phyloP scores from a whole-genome alignment of 2,329 filamentous ascomycete genomes.

The Juglanconis juglandina region DNA sequence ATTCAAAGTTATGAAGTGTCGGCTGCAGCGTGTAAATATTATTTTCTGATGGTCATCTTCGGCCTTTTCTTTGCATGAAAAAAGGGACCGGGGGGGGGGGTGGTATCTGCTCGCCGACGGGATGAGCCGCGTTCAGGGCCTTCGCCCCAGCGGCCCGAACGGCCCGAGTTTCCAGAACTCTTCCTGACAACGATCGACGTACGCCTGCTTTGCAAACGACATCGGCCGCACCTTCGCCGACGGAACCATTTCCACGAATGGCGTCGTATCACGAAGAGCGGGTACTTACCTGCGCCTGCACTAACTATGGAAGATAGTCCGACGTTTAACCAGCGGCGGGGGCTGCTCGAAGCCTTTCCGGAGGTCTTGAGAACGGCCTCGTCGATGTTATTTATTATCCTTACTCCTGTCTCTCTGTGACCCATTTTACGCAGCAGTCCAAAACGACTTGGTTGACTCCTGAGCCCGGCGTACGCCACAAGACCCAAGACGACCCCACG shows the following conservation, averaged over 20 bases:
- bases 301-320: neutral
- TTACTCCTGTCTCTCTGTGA: neutral
- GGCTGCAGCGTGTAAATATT: too few relatives aligned
- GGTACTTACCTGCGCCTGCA: neutral
- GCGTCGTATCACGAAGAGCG: neutral
- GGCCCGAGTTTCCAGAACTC: slow-evolving; percentile 5
- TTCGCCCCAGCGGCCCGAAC: neutral
- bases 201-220: neutral
- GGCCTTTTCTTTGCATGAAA: too few relatives aligned
- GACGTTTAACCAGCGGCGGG: neutral
- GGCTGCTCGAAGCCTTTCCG: neutral
- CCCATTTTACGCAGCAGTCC: neutral
- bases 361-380: neutral
- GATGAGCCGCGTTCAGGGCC: too few relatives aligned
- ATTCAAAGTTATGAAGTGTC: too few relatives aligned
- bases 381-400: neutral
- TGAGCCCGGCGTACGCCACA: neutral
- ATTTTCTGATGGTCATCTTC: too few relatives aligned
- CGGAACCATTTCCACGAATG: slow-evolving; percentile 14
- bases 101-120: too few relatives aligned
- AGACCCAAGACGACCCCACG: neutral
- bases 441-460: neutral
- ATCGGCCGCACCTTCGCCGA: slow-evolving; percentile 13
- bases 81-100: too few relatives aligned
- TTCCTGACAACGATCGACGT: neutral